These are phyloP conservation scores for Vishniacozyma victoriae DNA, from an alignment of 768 basidiomycete species.

Conservation along the genomic window DNA sequence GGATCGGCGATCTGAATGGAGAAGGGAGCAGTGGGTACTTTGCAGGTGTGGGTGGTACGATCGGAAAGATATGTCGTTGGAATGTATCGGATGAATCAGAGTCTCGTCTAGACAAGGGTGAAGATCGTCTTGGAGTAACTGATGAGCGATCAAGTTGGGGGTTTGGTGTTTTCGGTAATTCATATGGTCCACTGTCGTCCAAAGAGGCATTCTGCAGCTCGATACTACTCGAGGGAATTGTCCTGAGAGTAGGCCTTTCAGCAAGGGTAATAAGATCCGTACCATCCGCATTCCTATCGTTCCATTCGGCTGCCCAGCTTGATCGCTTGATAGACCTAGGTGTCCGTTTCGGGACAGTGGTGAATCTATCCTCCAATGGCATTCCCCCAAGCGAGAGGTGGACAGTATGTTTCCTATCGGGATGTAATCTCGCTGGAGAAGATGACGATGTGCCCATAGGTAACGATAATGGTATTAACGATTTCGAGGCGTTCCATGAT, in stretches of 20 bases:
- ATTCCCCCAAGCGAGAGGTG: conserved; percentile 11
- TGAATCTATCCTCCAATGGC: conserved; percentile 27
- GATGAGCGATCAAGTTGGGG: neutral
- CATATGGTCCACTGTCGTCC: too few relatives aligned
- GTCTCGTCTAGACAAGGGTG: conserved; percentile 4
- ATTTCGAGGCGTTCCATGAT: too few relatives aligned
- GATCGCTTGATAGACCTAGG: conserved; percentile 17
- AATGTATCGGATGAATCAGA: neutral
- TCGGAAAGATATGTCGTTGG: neutral
- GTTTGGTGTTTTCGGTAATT: too few relatives aligned
- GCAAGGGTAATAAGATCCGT: too few relatives aligned
- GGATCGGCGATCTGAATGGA: conserved; percentile 5
- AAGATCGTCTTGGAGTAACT: conserved; percentile 4
- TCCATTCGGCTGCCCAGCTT: neutral
- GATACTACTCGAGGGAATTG: too few relatives aligned
- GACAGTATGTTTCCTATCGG: neutral
- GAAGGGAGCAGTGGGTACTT: conserved; percentile 4
- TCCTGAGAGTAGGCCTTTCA: too few relatives aligned
- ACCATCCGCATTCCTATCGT: too few relatives aligned
- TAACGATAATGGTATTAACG: too few relatives aligned
- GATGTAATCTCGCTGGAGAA: too few relatives aligned
- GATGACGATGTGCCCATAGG: too few relatives aligned
- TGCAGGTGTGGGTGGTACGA: neutral
- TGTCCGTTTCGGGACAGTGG: conserved; percentile 29
- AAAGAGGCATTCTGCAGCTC: too few relatives aligned